These are phyloP conservation scores for Aspergillus sp. DNA, from an alignment of 2,329 filamentous ascomycete genomes.

Conservation along the genomic window DNA sequence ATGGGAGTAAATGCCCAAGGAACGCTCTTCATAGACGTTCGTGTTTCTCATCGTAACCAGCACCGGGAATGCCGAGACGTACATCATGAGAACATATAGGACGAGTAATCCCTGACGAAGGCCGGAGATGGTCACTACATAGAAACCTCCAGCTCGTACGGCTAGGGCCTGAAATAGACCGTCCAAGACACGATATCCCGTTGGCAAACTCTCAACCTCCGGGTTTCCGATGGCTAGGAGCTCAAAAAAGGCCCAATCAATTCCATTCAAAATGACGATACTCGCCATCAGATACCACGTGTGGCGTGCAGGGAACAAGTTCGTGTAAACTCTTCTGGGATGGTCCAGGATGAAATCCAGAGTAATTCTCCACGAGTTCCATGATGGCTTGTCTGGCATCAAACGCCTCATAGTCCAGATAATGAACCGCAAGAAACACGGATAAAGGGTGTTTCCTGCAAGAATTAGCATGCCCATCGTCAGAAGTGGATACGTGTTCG, in stretches of 20 bases:
- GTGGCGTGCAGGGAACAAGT: conserved; percentile 55
- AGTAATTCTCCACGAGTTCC: conserved; percentile 24
- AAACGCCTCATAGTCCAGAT: conserved; percentile 45
- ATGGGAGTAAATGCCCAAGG: conserved; percentile 46
- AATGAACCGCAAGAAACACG: conserved; percentile 55
- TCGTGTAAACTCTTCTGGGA: conserved; percentile 30
- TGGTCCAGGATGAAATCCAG: conserved; percentile 31
- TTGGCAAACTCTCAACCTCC: conserved; percentile 46
- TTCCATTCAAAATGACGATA: conserved; percentile 53
- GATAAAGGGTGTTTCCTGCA: conserved; percentile 61
- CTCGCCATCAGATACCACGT: conserved; percentile 62
- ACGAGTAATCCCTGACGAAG: conserved; percentile 40
- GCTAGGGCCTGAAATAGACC: conserved; percentile 59
- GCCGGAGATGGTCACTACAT: conserved; percentile 38
- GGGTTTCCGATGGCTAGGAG: conserved; percentile 58
- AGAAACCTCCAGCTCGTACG: conserved; percentile 5
- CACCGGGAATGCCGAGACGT: conserved; percentile 32
- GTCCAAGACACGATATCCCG: conserved; percentile 52
- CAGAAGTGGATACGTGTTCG: conserved; percentile 34
- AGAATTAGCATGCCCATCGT: conserved; percentile 53
- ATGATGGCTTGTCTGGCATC: conserved; percentile 21
- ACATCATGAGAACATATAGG: conserved; percentile 35
- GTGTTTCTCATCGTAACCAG: conserved; percentile 48
- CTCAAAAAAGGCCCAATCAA: conserved; percentile 61
- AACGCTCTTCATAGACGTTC: conserved; percentile 66